phyloP scores from a whole-genome alignment of 2,329 filamentous ascomycete genomes.

The Juglanconis juglandina region DNA sequence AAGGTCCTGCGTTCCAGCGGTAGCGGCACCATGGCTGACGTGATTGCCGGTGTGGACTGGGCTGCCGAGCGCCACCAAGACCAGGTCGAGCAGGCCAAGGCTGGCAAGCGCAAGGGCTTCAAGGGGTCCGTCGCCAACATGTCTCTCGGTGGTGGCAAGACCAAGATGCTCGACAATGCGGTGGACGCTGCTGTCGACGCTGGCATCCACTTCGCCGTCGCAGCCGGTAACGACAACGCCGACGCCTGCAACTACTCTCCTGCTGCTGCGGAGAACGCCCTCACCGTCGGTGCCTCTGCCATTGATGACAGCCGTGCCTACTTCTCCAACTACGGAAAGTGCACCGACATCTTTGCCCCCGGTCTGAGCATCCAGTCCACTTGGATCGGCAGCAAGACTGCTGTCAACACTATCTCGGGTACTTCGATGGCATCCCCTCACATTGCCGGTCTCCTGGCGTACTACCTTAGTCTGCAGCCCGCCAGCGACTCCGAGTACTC shows the following conservation, averaged over 20 bases:
- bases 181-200: slow-evolving; percentile 90
- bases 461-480: slow-evolving; percentile 95
- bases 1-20: slow-evolving; percentile 98
- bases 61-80: slow-evolving; percentile 77
- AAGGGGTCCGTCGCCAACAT: slow-evolving; percentile 99
- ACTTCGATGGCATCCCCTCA: slow-evolving; percentile 99
- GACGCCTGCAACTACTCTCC: slow-evolving; percentile 99
- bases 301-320: slow-evolving; percentile 94
- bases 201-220: slow-evolving; percentile 96
- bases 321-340: slow-evolving; percentile 99
- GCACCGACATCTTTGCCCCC: slow-evolving; percentile 98
- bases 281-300: slow-evolving; percentile 94
- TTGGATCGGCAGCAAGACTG: slow-evolving; percentile 95
- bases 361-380: slow-evolving; percentile 96
- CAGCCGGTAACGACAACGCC: slow-evolving; percentile 97
- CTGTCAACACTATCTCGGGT: slow-evolving; percentile 97
- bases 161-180: slow-evolving; percentile 80
- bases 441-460: slow-evolving; percentile 92
- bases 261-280: slow-evolving; percentile 82
- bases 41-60: slow-evolving; percentile 97
- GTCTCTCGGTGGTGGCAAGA: slow-evolving; percentile 98
- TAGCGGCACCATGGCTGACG: slow-evolving; percentile 96
- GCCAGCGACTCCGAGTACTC: slow-evolving; percentile 85
- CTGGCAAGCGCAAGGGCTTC: slow-evolving; percentile 90
- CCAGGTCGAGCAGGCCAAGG: slow-evolving; percentile 75